Evolutionary conservation across 495 filamentous ascomycete genomes (phyloP), one percentile per base, ranked within the genome.

Genomic region (Penicillium ochrochloron): DNA sequence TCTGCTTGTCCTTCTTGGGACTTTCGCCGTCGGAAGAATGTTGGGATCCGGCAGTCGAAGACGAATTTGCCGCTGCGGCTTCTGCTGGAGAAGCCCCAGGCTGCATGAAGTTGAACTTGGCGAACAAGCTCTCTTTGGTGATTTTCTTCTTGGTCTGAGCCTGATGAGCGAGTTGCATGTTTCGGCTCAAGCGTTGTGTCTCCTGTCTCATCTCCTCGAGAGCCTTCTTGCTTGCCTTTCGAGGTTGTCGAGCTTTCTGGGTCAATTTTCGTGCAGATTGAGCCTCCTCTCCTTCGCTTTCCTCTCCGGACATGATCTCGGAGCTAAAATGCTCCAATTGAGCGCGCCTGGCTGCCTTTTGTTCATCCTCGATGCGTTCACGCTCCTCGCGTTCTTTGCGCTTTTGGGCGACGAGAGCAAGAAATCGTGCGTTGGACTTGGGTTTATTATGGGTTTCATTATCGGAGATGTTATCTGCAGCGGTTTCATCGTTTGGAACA

Each of bases 171-270:
- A 99, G 80, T 70, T 97, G 95, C 84, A 95, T 88, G 66, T 90
- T 95, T 62, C 95, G 86, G 65, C 84, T 88, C 82, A 99, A 84
- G 25, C 96, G 89, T 75, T 97, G 94, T 1, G 94, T 97, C 76
- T 98, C 95, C 48, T 91, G 83, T 60, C 86, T 86, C 89, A 98
- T 97, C 70, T 98, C 94, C 75, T 97, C 91, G n/a, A 97, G 61
- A 0, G 96, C 95, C 79, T 94, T 97, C 80, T 96, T 98, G 78
- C 94, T 92, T 5, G 95, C 95, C 69, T 93, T 97, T 1, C 95
- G 86, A 5, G 90, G 80, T 6, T 92, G 90, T 8, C 88, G 86
- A 15, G 86, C 75, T 37, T 88, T 80, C 62, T 92, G 88, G 1
- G 86, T 86, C 34, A 92, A 73, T 62, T 83, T 87, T 37, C 80